A percentile compares a stretch with the other conserved stretches of the same genome.
Evolutionary conservation across 1,284 basidiomycete genomes (phyloP).

Genomic region (Pseudozyma thailandica): DNA sequence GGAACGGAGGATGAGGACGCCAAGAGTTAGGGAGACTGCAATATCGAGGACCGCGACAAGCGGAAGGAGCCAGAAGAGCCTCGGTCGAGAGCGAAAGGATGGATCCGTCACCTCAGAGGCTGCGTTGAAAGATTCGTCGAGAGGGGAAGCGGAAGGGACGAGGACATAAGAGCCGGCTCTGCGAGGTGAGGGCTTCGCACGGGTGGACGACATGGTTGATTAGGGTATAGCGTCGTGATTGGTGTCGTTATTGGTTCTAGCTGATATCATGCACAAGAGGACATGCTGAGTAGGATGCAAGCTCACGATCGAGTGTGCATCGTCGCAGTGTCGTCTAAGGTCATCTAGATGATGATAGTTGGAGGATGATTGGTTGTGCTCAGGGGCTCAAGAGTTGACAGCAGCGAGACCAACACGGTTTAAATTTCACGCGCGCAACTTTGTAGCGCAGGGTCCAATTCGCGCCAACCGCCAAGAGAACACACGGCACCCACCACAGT

Average conservation of each 20-base stretch:
- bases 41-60: slow-evolving; percentile 37
- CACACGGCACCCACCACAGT: background rate
- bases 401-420: slow-evolving; percentile 20
- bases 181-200: slow-evolving; percentile 17
- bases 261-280: background rate
- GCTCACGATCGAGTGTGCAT: background rate
- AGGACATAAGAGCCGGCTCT: slow-evolving; percentile 43
- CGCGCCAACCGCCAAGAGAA: background rate
- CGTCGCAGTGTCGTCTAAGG: background rate
- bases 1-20: slow-evolving; percentile 30
- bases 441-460: slow-evolving; percentile 26
- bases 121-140: background rate
- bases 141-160: slow-evolving; percentile 27
- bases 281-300: background rate
- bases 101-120: background rate
- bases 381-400: slow-evolving; percentile 7
- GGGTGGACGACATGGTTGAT: slow-evolving; percentile 25
- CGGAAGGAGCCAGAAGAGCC: slow-evolving; percentile 32
- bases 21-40: slow-evolving; percentile 21
- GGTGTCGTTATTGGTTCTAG: background rate
- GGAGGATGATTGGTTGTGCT: background rate
- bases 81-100: slow-evolving; percentile 7
- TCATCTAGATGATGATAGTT: background rate
- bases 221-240: background rate
- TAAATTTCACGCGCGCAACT: slow-evolving; percentile 5